Conservation (phyloP, 169 alveolate species). For the Plasmodium reichenowi region DNA sequence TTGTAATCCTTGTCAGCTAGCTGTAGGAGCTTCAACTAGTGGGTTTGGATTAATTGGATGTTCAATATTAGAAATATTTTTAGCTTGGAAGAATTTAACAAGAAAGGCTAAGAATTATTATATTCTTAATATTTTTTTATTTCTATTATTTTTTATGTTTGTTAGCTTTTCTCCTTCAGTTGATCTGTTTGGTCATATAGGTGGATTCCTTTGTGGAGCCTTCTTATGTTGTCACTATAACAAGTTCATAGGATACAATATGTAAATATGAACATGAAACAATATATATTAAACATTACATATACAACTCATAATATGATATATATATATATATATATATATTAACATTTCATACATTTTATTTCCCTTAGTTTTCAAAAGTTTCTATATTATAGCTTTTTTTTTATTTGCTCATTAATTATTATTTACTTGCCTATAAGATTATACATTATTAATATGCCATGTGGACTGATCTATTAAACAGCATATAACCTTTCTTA, state of each 20-base stretch:
- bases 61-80: slow-evolving; percentile 76
- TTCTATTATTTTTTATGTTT: slow-evolving; percentile 64
- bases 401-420: slow-evolving; percentile 38
- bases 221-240: slow-evolving; percentile 69
- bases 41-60: slow-evolving; percentile 80
- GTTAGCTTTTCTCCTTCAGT: slow-evolving; percentile 74
- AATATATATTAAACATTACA: too few species aligned
- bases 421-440: slow-evolving; percentile 53
- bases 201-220: slow-evolving; percentile 73
- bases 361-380: slow-evolving; percentile 36
- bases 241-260: slow-evolving; percentile 47
- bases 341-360: background rate
- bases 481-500: background rate
- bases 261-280: slow-evolving; percentile 5
- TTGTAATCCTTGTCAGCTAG: slow-evolving; percentile 79
- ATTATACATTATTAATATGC: slow-evolving; percentile 40
- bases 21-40: slow-evolving; percentile 81
- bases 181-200: slow-evolving; percentile 73
- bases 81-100: slow-evolving; percentile 74
- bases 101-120: slow-evolving; percentile 64
- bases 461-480: slow-evolving; percentile 26
- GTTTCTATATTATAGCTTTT: slow-evolving; percentile 51
- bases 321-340: background rate
- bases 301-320: slow-evolving; percentile 27
- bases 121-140: slow-evolving; percentile 41